Evolutionary conservation across 2,329 filamentous ascomycete species (phyloP), one percentile per base, ranked within the genome.

Genomic region (Colletotrichum plurivorum): DNA sequence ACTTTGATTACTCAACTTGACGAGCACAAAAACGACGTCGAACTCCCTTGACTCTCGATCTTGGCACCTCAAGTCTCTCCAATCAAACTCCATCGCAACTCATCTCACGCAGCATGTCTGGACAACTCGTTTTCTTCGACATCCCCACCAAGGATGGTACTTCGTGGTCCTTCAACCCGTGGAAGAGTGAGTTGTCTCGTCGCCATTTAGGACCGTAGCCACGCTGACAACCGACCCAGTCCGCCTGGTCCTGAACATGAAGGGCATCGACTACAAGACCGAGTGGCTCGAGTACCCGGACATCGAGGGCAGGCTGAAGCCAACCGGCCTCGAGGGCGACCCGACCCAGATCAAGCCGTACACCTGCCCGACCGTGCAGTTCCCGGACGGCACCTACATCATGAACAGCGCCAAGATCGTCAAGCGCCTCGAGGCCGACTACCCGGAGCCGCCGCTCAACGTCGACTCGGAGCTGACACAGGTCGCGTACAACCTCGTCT

Each of bases 221-320:
- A 10, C 25, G 20, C 70, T 63, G 53, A 41, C 46, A 9, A 16
- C 10, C n/a, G 1, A 5, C 8, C 27, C 60, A 93, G 91, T 88
- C 52, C 89, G 92, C 1, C 78, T 93, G 64, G 76, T 86, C 2
- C 80, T 94, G 52, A 93, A 93, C 79, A 92, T 85, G 80, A 94
- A 94, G 76, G 82, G 83, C 1, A 77, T 93, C 15, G 84, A 89
- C 53, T 94, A 93, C 80, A 85, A 86, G 75, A 93, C 91, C 0
- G 83, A 90, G 84, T 93, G 90, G 90, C 79, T 90, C 16, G 90
- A 93, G 74, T 93, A 92, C 72, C 91, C 90, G 1, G 87, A 93
- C 43, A 83, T 94, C 69, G 85, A 82, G 65, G 78, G 87, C 1
- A 86, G 78, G 2, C 80, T 93, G 57, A 82, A 87, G 73, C 80